phyloP scores from a whole-genome alignment of 306 rosid species.

The Ormosia semicastrata region DNA sequence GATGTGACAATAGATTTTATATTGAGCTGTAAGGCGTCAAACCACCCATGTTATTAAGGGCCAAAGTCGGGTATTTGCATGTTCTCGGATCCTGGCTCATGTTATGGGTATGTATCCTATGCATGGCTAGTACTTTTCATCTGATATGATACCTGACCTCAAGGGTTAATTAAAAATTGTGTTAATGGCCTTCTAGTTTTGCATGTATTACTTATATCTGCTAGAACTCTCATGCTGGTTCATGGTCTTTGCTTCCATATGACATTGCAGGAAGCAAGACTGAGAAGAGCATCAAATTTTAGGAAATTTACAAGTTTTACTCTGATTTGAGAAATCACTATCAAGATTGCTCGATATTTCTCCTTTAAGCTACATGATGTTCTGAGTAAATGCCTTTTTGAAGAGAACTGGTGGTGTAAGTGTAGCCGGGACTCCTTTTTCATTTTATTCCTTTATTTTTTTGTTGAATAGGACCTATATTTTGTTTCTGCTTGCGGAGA shows the following conservation, averaged over 20 bases:
- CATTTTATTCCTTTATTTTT: not conserved
- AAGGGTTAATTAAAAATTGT: not conserved
- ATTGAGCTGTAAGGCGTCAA: not conserved
- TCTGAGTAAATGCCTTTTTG: not conserved
- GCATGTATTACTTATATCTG: not conserved
- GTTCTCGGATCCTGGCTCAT: not conserved
- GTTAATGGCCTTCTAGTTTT: not conserved
- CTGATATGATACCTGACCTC: not conserved
- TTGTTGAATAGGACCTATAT: not conserved
- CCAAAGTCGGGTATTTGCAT: not conserved
- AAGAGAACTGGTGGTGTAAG: not conserved
- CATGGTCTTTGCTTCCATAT: slow-evolving; percentile 3
- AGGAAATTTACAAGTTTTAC: not conserved
- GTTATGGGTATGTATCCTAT: not conserved
- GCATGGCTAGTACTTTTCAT: not conserved
- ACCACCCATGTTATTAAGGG: not conserved
- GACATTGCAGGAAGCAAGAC: not conserved
- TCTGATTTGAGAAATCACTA: not conserved
- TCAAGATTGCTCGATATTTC: not conserved
- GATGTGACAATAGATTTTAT: not conserved
- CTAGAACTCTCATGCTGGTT: not conserved
- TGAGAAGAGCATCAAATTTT: not conserved
- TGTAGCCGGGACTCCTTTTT: not conserved
- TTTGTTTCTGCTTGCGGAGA: not conserved
- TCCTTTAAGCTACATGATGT: not conserved